Conservation (phyloP, 441 rosid genomes). For the Syzygium syzygioides region DNA sequence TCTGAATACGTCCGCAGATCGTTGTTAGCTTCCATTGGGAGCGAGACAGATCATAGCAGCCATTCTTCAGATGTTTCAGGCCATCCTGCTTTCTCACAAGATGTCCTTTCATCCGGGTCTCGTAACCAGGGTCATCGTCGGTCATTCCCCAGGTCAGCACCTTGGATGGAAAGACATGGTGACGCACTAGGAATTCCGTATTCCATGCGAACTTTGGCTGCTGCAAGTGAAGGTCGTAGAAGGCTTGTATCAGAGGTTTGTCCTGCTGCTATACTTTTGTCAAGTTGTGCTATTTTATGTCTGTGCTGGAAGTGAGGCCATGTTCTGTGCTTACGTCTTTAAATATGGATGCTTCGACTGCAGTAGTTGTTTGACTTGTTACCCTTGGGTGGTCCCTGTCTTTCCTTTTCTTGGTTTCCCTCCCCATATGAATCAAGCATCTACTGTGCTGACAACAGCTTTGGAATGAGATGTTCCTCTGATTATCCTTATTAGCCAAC, state of each 20-base stretch:
- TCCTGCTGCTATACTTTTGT: neutral
- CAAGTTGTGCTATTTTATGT: neutral
- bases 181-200: conserved; percentile 3
- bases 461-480: neutral
- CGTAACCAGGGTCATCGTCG: conserved; percentile 43
- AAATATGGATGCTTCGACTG: neutral
- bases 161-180: conserved; percentile 28
- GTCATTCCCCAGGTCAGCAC: conserved; percentile 47
- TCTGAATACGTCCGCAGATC: conserved; percentile 9
- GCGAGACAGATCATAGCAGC: neutral
- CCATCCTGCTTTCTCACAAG: conserved; percentile 39
- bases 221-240: conserved; percentile 14
- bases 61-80: conserved; percentile 1
- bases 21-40: neutral
- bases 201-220: conserved; percentile 6
- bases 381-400: neutral
- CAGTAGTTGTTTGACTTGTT: neutral
- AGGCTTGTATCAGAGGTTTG: conserved; percentile 16
- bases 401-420: neutral
- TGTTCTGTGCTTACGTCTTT: neutral
- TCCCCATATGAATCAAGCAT: neutral
- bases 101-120: conserved; percentile 39
- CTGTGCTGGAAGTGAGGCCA: neutral
- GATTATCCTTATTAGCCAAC: neutral
- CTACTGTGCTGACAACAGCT: neutral